Conservation (phyloP, 2,329 filamentous ascomycete species). For the Ophiostoma populinum region DNA sequence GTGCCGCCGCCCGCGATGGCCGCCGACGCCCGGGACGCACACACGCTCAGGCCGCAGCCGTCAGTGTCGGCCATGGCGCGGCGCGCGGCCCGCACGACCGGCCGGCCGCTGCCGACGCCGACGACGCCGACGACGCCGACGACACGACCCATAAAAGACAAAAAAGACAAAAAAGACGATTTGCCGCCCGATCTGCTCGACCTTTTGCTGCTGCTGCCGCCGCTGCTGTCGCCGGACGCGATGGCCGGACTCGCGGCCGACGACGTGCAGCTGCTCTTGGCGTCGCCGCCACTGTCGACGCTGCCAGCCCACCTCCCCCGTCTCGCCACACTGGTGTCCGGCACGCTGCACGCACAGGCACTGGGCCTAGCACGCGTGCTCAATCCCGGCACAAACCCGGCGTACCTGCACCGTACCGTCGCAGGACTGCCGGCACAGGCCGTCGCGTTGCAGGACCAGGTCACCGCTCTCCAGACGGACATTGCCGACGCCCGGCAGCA, state of each 20-base stretch:
- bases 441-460: constrained; percentile 19
- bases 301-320: constrained; percentile 30
- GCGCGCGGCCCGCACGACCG: constrained; percentile 6
- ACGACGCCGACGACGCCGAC: constrained; percentile 7
- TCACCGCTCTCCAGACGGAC: constrained; percentile 16
- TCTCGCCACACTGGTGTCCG: constrained; percentile 29
- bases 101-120: constrained; percentile 12
- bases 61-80: neutral
- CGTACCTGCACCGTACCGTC: constrained; percentile 40
- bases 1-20: constrained; percentile 18
- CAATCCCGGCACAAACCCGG: constrained; percentile 33
- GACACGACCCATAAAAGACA: too few relatives aligned
- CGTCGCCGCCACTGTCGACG: constrained; percentile 29
- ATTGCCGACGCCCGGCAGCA: constrained; percentile 25
- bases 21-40: too few relatives aligned
- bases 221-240: constrained; percentile 19
- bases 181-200: constrained; percentile 25
- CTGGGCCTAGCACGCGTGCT: constrained; percentile 29
- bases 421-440: constrained; percentile 27
- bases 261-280: constrained; percentile 27
- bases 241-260: constrained; percentile 18
- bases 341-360: constrained; percentile 31
- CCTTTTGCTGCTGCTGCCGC: constrained; percentile 36
- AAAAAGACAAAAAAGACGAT: constrained; percentile 7
- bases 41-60: constrained; percentile 12